Base-by-base conservation (phyloP, 345 rosid species). In the Sonneratia caseolaris region DNA sequence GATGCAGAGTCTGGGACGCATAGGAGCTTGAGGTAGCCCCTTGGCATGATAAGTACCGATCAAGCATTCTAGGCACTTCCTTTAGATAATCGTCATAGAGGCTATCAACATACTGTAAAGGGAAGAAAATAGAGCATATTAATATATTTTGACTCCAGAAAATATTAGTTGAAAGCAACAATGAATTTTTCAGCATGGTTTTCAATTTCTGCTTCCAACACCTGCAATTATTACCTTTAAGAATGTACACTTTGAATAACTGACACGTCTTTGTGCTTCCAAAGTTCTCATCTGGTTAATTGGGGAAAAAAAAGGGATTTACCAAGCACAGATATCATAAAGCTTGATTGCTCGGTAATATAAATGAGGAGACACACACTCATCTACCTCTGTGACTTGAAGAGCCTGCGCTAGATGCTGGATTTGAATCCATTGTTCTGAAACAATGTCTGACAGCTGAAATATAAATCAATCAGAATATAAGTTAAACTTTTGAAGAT, bases 351-450 rank as follows among this genome's bases (percentile, higher is more conserved):
- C 38, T 21, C 21, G 14, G 61, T 21, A 61, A 5, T 24, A 56
- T 35, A 68, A 43, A 48, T 47, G 55, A 42, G 51, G 38, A 7
- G 1, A 21, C 53, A 12, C 13, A 16, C 7, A 37, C 68, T 35
- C 48, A 11, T 22, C 51, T 77, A 84, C 86, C 74, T 84, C 49
- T 37, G 78, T 70, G 65, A 81, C 72, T n/a, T 79, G 84, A 76
- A 82, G 80, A 43, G 91, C 92, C 79, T 87, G 96, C 85, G 86
- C 89, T 71, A 87, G 81, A 68, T 82, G 89, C 74, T 85, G 92
- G 74, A 89, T 76, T 78, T 85, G 92, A 79, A 86, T 84, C 96
- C 96, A 89, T 72, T 72, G 87, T 59, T 87, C 90, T 24, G 85
- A 75, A 64, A 89, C 88, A 62, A 86, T 74, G 70, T 81, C 90